Base-by-base conservation (phyloP, 78 protist species). In the Speleostelium caveatum region DNA sequence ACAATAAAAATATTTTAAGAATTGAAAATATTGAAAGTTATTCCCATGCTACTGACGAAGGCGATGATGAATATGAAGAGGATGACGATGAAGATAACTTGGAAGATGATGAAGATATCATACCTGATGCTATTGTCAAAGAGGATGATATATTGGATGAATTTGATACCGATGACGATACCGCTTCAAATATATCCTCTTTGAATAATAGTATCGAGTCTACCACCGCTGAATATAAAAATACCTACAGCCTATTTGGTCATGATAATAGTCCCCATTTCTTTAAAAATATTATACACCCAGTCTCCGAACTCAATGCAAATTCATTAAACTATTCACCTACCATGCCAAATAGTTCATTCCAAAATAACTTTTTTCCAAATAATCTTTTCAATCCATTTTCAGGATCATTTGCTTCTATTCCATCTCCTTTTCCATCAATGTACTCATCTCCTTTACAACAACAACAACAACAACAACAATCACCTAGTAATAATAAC, bases 211-310 rank as follows among this genome's bases (percentile, higher is more conserved):
- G 30, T 33, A 33, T 1, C 2, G 30, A n/a, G 10, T 45, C 53
- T 45, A 45, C 53, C 32, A 45, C 53, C 32, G 22, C 53, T 55
- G 72, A 42, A 33, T 69, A 53, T 49, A 33, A 73, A 69, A 83
- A 60, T 1, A 66, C 89, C 3, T 83, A 83, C 60, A 83, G 91
- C 35, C 55, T 83, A 59, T 83, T 83, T 83, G 91, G 91, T 33
- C 75, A 74, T 30, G 60, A 68, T 39, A 53, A 58, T 8, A n/a
- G n/a, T n/a, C n/a, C n/a, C n/a, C n/a, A n/a, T n/a, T 83, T 83
- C 79, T 83, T 83, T 60, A 56, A 83, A 55, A 83, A 83, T 83
- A 53, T 83, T 16, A 69, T 83, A 59, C 77, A 69, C 12, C 91
- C 91, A 69, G 77, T 69, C 4, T 67, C 77, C 36, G 89, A 80